Evolutionary conservation across 2,329 filamentous ascomycete species (phyloP), one percentile per base, ranked within the genome.

Genomic region (Akanthomyces uredinophilus): DNA sequence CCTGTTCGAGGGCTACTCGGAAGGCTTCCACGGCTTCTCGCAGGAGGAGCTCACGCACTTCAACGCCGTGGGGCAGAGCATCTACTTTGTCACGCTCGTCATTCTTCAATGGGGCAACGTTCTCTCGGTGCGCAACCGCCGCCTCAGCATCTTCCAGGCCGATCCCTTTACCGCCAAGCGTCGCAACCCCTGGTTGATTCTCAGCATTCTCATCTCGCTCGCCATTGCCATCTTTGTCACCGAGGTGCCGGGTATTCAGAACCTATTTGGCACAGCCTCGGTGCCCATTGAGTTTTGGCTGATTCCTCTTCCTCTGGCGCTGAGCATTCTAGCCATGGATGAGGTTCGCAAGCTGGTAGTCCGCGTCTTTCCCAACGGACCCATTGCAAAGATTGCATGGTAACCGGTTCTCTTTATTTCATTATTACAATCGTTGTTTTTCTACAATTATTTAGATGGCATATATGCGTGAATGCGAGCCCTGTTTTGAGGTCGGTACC

Each of bases 101-200:
- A 76, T 83, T 43, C 71, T 84, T 43, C 81, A 84, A 63, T 82
- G 79, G 77, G 81, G 80, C 2, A 83, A 83, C 64, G 77, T 84
- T 43, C 71, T 83, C 27, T 71, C 75, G 0, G 77, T 83, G 6
- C 78, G 82, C 53, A 84, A 81, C 65, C 80, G 82, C 41, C 74
- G 79, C 2, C 70, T 83, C 58, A 81, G 78, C 47, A 78, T 84
- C 43, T 66, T 84, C 29, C 79, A 83, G 65, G 79, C 81, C 0
- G 78, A 81, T 55, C 82, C 82, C 0, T 69, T 83, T 4, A 74
- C 74, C 24, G 73, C 76, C 64, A 68, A 76, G 64, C 72, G 80
- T 3, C 77, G 80, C 16, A 84, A 84, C 62, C 79, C 78, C 0
- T 82, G 79, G 79, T 68, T 83, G 18, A 65, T 81, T 1, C 70